Base-by-base conservation (phyloP, 2,329 filamentous ascomycete species). In the Ascomycota sp. region DNA sequence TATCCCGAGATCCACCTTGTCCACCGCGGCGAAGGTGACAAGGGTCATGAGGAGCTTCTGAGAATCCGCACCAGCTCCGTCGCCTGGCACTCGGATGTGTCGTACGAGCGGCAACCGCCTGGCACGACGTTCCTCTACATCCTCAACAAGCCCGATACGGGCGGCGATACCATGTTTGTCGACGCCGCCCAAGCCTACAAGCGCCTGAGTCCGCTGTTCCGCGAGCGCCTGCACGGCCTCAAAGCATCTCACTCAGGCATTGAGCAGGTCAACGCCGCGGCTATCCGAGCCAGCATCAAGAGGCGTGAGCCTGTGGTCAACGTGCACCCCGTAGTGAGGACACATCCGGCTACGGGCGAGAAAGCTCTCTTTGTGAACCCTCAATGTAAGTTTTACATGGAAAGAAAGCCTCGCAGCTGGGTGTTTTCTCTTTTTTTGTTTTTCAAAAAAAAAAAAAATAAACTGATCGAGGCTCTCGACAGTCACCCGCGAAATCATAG, bases 61-160 rank as follows among this genome's bases (percentile, higher is more conserved):
- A 44, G 51, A 37, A 68, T 69, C 32, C 67, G 77, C 16, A 84
- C 78, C 4, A 86, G 75, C 54, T 79, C 75, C 1, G 72, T 91
- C 1, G 80, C 80, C 7, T 92, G 82, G 82, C 83, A 92, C 56
- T 79, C 74, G 0, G 83, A 92, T 43, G 75, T 92, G 2, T 79
- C 77, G 0, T 92, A 91, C 49, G 84, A 92, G 58, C 59, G 68
- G 42, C 83, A 93, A 55, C 82, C 84, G 2, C 82, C 84, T 0
- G 81, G 82, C 25, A 92, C 82, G 0, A 92, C 84, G 0, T 91
- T 92, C 55, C 55, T 92, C 27, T 92, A 91, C 49, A 64, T 83
- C 33, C 66, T 93, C n/a, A 82, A 92, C 48, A 74, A 69, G 31
- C 83, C 83, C 1, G 62, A 68, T 29, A 74, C 70, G 1, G 83